Percentiles rank a stretch among this genome's conserved stretches.
Conservation (phyloP, 169 alveolate species). For the Eimeria necatrix region DNA sequence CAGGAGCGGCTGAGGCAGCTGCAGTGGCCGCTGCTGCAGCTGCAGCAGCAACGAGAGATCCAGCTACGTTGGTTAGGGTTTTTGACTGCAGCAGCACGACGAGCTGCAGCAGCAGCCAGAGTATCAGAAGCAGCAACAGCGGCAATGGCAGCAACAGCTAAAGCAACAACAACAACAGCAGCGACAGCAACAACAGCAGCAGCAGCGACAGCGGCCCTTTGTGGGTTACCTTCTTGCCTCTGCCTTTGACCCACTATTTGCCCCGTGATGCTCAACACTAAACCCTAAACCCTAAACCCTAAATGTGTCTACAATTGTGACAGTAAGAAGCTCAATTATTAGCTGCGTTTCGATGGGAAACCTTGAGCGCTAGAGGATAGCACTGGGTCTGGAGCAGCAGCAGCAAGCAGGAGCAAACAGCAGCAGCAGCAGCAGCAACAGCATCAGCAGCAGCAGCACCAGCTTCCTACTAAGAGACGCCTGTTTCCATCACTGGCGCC, state of each 20-base stretch:
- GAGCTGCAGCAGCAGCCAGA: background rate
- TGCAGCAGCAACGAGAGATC: background rate
- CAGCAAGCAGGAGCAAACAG: background rate
- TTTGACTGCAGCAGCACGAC: background rate
- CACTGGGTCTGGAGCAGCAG: background rate
- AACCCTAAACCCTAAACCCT: no score
- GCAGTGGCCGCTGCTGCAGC: background rate
- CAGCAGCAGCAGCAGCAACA: constrained; percentile 13
- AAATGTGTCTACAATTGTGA: no score
- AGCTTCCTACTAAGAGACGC: background rate
- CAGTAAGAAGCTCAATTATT: no score
- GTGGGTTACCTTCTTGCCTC: no score
- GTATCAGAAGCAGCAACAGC: background rate
- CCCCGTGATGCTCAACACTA: no score
- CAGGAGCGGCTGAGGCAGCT: background rate
- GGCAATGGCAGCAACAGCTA: constrained; percentile 9
- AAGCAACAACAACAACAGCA: background rate
- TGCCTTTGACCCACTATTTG: no score
- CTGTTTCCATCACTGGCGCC: background rate
- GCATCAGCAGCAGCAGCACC: background rate
- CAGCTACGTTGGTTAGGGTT: background rate
- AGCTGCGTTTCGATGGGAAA: no score
- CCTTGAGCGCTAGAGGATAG: no score
- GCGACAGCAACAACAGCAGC: background rate
- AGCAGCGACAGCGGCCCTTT: no score